Conservation (phyloP, 345 rosid genomes). For the Bruguiera parviflora region DNA sequence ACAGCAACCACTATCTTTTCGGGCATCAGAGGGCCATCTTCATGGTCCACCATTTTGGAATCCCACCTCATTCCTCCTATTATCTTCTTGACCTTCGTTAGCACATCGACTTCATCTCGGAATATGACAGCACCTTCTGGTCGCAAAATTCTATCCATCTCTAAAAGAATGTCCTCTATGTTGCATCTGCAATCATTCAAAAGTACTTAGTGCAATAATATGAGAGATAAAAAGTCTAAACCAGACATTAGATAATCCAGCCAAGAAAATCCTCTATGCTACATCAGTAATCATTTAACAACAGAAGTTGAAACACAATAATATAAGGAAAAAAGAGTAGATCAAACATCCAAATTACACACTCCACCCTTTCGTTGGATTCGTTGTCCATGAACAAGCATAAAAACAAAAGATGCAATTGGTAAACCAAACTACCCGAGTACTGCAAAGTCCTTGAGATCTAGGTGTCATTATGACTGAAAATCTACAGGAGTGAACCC, state of each 20-base stretch:
- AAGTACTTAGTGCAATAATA: background rate
- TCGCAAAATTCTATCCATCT: constrained; percentile 94
- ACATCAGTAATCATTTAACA: background rate
- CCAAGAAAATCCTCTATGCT: background rate
- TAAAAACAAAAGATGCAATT: background rate
- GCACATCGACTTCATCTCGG: constrained; percentile 81
- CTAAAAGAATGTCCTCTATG: constrained; percentile 79
- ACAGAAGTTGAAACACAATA: background rate
- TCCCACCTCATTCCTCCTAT: constrained; percentile 93
- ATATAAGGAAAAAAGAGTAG: background rate
- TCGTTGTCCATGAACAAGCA: too few species aligned
- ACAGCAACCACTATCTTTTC: constrained; percentile 89
- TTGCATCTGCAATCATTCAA: constrained; percentile 55
- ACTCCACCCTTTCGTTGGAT: too few species aligned
- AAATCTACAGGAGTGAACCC: background rate
- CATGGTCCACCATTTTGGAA: constrained; percentile 90
- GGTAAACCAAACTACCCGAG: background rate
- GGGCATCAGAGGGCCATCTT: constrained; percentile 91
- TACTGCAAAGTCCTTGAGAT: background rate
- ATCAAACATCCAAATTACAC: background rate
- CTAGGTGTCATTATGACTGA: background rate
- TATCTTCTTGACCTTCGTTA: constrained; percentile 75
- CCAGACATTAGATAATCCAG: background rate
- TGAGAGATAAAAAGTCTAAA: background rate
- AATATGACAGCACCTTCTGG: constrained; percentile 97